A percentile compares a stretch with the other conserved stretches of the same genome.
Conservation (phyloP, 2,329 filamentous ascomycete species). For the Orbilia ellipsospora region DNA sequence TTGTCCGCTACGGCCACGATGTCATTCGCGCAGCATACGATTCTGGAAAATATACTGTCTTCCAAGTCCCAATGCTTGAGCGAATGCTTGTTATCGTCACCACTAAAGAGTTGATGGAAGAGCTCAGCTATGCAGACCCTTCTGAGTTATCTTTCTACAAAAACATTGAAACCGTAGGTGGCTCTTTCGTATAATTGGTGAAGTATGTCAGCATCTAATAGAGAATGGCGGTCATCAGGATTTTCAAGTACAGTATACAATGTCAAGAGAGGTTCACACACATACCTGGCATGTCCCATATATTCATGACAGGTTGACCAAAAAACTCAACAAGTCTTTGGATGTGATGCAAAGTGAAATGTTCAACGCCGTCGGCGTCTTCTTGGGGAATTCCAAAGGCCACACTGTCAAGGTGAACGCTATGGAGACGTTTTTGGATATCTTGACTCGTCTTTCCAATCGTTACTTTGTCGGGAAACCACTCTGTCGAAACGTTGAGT, state of each 20-base stretch:
- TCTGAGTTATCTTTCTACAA: constrained; percentile 39
- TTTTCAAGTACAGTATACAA: constrained; percentile 52
- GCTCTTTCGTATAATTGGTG: not conserved
- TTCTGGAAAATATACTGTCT: constrained; percentile 35
- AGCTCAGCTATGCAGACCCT: constrained; percentile 38
- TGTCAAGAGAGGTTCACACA: constrained; percentile 40
- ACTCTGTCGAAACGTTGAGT: constrained; percentile 45
- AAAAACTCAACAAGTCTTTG: constrained; percentile 44
- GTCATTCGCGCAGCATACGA: constrained; percentile 44
- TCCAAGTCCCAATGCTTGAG: constrained; percentile 53
- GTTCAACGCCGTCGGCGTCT: constrained; percentile 39
- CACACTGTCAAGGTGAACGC: constrained; percentile 26
- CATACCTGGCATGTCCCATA: constrained; percentile 48
- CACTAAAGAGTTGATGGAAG: constrained; percentile 44
- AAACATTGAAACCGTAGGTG: constrained; percentile 40
- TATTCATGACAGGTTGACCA: constrained; percentile 50
- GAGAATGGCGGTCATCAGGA: constrained; percentile 18
- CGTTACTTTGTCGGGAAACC: constrained; percentile 50
- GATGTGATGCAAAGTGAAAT: constrained; percentile 48
- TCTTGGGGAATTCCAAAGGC: constrained; percentile 39
- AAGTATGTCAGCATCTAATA: not conserved
- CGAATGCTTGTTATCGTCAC: constrained; percentile 48
- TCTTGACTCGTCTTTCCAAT: constrained; percentile 49
- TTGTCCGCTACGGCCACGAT: constrained; percentile 34
- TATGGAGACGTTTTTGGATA: constrained; percentile 46